A percentile compares a stretch with the other conserved stretches of the same genome.
These are phyloP conservation scores for Globisporangium nunn DNA, from an alignment of 352 stramenopile genomes.

Conservation along the genomic window DNA sequence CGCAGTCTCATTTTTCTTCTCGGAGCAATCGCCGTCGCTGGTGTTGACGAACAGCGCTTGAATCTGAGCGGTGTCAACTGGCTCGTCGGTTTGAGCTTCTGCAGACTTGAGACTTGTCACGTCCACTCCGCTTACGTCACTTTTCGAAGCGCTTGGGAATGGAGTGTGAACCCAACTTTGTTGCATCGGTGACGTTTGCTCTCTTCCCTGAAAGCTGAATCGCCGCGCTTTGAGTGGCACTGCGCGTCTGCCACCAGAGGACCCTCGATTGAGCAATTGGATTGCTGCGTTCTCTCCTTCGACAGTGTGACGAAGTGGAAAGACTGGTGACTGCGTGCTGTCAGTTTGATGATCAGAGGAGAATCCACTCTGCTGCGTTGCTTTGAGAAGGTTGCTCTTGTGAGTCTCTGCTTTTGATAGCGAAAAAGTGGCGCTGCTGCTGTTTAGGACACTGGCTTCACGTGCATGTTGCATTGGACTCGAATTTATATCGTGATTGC, in stretches of 20 bases:
- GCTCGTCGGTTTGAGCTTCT: neutral
- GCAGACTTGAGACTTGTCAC: neutral
- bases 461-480: slow-evolving; percentile 5
- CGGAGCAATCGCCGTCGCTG: neutral
- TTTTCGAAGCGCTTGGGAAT: neutral
- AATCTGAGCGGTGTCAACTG: neutral
- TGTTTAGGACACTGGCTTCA: neutral
- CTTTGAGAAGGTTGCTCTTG: neutral
- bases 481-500: neutral
- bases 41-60: neutral
- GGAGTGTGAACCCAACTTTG: neutral
- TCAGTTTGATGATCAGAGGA: neutral
- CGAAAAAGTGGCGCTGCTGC: neutral
- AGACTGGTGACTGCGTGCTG: neutral
- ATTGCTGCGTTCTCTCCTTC: neutral
- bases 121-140: neutral
- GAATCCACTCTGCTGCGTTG: neutral
- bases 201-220: slow-evolving; percentile 8
- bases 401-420: neutral
- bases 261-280: slow-evolving; percentile 4
- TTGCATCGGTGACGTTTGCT: neutral
- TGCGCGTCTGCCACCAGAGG: neutral
- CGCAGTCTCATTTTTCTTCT: neutral
- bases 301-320: slow-evolving; percentile 4
- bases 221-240: slow-evolving; percentile 5